Percentiles rank a stretch among this genome's conserved stretches.
Conservation (phyloP, 2,329 filamentous ascomycete species). For the Helotiales sp. region DNA sequence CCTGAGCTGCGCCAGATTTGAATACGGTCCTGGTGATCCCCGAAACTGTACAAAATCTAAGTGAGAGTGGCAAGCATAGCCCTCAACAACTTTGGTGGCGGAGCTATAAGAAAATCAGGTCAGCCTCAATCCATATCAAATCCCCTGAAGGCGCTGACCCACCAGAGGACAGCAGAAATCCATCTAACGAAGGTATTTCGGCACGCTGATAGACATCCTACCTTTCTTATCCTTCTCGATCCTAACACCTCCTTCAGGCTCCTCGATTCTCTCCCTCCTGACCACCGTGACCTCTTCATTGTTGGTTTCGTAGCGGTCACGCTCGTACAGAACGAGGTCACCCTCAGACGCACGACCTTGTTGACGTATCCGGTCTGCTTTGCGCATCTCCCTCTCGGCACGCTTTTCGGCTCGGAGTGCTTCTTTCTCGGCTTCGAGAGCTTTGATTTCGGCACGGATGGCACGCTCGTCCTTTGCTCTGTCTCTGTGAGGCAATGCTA, state of each 20-base stretch:
- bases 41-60: constrained; percentile 35
- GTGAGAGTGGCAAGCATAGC: constrained; percentile 73
- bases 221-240: constrained; percentile 92
- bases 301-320: constrained; percentile 41
- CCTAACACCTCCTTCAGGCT: constrained; percentile 60
- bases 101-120: constrained; percentile 47
- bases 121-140: constrained; percentile 20
- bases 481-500: constrained; percentile 40
- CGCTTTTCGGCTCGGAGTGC: constrained; percentile 58
- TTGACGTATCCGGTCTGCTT: constrained; percentile 52
- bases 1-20: not conserved
- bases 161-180: constrained; percentile 28
- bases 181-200: constrained; percentile 57
- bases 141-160: constrained; percentile 24
- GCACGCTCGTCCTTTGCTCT: constrained; percentile 47
- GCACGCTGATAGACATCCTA: constrained; percentile 87
- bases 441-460: constrained; percentile 70
- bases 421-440: constrained; percentile 66
- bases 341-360: constrained; percentile 60
- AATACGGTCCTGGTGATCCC: not conserved
- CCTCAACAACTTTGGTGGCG: constrained; percentile 62
- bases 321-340: constrained; percentile 62
- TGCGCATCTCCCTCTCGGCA: constrained; percentile 42
- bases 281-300: constrained; percentile 54
- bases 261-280: constrained; percentile 51